Conservation (phyloP, 75 land plant species). For the Sequoia sempervirens region DNA sequence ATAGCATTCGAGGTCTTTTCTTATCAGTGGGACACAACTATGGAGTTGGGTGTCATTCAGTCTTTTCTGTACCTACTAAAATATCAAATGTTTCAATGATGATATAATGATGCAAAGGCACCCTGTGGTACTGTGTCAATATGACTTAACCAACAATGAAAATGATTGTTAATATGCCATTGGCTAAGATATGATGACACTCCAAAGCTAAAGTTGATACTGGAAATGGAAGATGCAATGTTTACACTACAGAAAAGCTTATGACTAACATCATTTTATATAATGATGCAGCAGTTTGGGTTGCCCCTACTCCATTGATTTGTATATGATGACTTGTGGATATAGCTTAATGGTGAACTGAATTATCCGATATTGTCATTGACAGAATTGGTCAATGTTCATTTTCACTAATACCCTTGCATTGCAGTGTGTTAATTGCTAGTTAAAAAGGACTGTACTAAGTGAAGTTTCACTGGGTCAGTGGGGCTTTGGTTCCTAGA, state of each 20-base stretch:
- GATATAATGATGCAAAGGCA: neutral
- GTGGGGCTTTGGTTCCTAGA: neutral
- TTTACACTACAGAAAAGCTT: neutral
- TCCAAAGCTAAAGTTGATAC: neutral
- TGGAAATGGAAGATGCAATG: neutral
- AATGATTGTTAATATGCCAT: neutral
- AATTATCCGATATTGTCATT: neutral
- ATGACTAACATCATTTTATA: neutral
- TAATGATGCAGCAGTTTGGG: neutral
- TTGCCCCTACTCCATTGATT: neutral
- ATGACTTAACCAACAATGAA: neutral
- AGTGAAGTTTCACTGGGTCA: neutral
- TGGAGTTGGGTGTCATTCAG: neutral
- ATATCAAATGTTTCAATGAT: neutral
- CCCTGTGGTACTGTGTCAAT: neutral
- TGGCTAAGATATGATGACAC: neutral
- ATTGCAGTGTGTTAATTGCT: neutral
- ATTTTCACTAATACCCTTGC: neutral
- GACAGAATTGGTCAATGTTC: neutral
- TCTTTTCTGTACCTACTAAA: too few relatives aligned
- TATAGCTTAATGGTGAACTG: neutral
- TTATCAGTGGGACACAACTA: neutral
- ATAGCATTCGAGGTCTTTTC: neutral
- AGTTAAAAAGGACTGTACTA: neutral
- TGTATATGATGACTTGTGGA: neutral